Conservation (phyloP, 1,284 basidiomycete genomes). For the Phellopilus nigrolimitatus region DNA sequence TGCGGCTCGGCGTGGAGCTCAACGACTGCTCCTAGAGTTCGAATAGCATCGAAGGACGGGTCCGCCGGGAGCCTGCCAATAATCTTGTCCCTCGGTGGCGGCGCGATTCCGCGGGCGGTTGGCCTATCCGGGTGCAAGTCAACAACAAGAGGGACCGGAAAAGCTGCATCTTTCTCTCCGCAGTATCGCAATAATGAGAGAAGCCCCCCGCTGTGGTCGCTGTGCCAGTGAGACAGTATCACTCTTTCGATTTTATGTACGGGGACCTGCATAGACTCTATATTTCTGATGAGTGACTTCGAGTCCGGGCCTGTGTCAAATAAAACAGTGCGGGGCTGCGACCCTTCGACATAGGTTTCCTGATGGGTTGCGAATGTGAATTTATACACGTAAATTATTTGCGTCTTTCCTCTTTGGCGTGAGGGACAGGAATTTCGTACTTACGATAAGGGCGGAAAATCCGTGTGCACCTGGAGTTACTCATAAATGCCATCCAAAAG, state of each 20-base stretch:
- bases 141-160: slow-evolving; percentile 41
- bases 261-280: slow-evolving; percentile 53
- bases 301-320: slow-evolving; percentile 83
- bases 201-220: slow-evolving; percentile 75
- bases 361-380: slow-evolving; percentile 25
- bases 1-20: slow-evolving; percentile 58
- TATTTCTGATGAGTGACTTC: slow-evolving; percentile 64
- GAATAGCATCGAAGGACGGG: slow-evolving; percentile 66
- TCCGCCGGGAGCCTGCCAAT: slow-evolving; percentile 59
- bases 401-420: too few species aligned
- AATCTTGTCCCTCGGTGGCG: slow-evolving; percentile 52
- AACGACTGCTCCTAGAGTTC: slow-evolving; percentile 47
- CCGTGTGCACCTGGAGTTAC: slow-evolving; percentile 65
- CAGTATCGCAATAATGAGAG: slow-evolving; percentile 54
- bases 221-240: slow-evolving; percentile 79
- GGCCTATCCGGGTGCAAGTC: slow-evolving; percentile 78
- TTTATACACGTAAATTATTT: slow-evolving; percentile 3
- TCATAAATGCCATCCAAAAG: not conserved
- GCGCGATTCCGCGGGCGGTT: slow-evolving; percentile 66
- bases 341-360: slow-evolving; percentile 50
- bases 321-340: slow-evolving; percentile 48
- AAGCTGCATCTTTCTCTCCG: slow-evolving; percentile 14
- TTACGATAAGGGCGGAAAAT: slow-evolving; percentile 70
- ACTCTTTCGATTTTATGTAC: slow-evolving; percentile 55
- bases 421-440: slow-evolving; percentile 22